Evolutionary conservation across 192 early-diverging fungal genomes (phyloP).

Genomic region (Entomortierella lignicola): DNA sequence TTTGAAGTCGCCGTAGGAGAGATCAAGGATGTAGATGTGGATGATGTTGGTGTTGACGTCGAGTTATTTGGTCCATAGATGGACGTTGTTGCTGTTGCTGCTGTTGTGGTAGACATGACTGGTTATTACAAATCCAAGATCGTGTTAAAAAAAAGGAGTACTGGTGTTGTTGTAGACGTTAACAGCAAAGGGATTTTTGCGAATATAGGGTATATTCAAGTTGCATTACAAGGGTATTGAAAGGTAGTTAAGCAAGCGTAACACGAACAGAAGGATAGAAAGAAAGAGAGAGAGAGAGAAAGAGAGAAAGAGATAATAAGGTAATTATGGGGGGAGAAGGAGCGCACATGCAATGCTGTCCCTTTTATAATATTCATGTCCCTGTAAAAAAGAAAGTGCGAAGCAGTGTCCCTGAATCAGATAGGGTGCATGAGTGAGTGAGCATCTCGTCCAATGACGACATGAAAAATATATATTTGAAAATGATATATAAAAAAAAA

Average conservation of each 20-base stretch:
- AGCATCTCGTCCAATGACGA: too few relatives aligned
- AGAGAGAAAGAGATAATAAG: background rate
- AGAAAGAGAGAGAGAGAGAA: constrained; percentile 1
- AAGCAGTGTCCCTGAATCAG: too few relatives aligned
- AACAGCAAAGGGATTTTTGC: background rate
- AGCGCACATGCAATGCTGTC: too few relatives aligned
- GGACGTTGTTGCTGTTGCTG: constrained; percentile 1
- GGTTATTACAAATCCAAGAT: background rate
- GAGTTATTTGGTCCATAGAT: background rate
- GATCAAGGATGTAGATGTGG: background rate
- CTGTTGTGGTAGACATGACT: background rate
- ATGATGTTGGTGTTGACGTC: background rate
- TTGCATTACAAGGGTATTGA: background rate
- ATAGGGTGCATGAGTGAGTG: too few relatives aligned
- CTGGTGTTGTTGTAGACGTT: background rate
- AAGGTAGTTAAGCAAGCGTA: background rate
- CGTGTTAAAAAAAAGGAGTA: background rate
- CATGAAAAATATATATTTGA: too few relatives aligned
- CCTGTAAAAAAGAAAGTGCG: too few relatives aligned
- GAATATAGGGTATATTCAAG: background rate
- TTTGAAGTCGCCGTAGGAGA: too few relatives aligned
- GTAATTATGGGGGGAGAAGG: too few relatives aligned
- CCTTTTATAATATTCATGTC: background rate
- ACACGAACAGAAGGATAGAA: background rate
- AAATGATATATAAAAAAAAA: too few relatives aligned